Evolutionary conservation across 192 early-diverging fungal genomes (phyloP).

Genomic region (Entomortierella parvispora): DNA sequence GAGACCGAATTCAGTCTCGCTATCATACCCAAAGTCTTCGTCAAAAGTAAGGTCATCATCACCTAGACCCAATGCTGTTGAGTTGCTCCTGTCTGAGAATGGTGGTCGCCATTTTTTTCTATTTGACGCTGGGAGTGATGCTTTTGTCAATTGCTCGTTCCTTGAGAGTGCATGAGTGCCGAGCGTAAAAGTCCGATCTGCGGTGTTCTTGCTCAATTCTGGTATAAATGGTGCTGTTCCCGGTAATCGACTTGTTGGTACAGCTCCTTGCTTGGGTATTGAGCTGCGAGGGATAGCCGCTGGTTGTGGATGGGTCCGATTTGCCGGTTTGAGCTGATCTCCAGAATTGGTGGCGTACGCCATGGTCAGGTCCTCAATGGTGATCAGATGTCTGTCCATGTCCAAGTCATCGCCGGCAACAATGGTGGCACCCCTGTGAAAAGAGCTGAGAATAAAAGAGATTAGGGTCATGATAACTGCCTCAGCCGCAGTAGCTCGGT

Average conservation of each 20-base stretch:
- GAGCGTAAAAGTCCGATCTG: too few species aligned
- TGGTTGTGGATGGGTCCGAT: not conserved
- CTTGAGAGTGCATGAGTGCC: not conserved
- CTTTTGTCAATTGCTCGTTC: not conserved
- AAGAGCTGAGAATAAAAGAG: conserved; percentile 8
- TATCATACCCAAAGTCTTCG: not conserved
- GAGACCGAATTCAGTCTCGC: not conserved
- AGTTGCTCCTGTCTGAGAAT: not conserved
- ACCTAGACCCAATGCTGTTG: not conserved
- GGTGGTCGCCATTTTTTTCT: conserved; percentile 43
- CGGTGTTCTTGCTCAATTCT: not conserved
- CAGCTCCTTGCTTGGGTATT: too few species aligned
- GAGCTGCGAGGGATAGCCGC: too few species aligned
- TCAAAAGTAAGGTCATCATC: not conserved
- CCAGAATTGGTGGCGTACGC: conserved; percentile 17
- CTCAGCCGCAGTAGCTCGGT: conserved; percentile 4
- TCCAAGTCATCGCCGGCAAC: conserved; percentile 60
- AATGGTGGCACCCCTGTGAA: conserved; percentile 22
- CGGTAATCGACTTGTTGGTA: too few species aligned
- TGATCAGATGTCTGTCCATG: conserved; percentile 60
- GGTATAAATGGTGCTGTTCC: too few species aligned
- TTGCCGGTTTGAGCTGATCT: conserved; percentile 3
- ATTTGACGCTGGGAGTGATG: not conserved
- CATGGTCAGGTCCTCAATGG: conserved; percentile 49
- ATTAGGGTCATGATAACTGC: not conserved